A percentile compares a stretch with the other conserved stretches of the same genome.
phyloP scores from a whole-genome alignment of 2,329 filamentous ascomycete species.

The Verticillium albo-atrum region DNA sequence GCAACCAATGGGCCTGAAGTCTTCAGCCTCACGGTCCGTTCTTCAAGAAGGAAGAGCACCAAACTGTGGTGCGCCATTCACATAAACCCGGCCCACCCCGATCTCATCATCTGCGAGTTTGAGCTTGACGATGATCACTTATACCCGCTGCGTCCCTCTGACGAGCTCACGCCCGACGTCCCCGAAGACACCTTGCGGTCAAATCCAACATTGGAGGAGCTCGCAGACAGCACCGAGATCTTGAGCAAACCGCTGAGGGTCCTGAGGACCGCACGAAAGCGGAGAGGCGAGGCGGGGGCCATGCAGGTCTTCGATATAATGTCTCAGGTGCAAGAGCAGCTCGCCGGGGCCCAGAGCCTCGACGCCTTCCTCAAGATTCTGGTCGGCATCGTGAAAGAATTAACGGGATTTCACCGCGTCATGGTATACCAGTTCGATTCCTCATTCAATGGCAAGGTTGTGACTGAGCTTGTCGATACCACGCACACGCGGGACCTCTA shows the following conservation, averaged over 20 bases:
- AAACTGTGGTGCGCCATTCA: conserved; percentile 91
- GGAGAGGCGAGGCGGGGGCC: conserved; percentile 72
- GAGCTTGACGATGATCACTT: conserved; percentile 74
- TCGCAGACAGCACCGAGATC: conserved; percentile 70
- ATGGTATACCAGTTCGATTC: conserved; percentile 92
- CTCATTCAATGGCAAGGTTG: conserved; percentile 77
- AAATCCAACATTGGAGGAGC: conserved; percentile 69
- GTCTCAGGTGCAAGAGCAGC: conserved; percentile 85
- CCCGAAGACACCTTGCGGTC: conserved; percentile 72
- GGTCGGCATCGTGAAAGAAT: conserved; percentile 80
- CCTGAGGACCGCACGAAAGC: conserved; percentile 68
- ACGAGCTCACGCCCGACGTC: conserved; percentile 54
- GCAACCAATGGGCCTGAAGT: conserved; percentile 76
- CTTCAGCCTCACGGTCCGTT: conserved; percentile 71
- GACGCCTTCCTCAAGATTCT: conserved; percentile 74
- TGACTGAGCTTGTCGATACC: conserved; percentile 82
- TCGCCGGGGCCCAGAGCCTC: conserved; percentile 66
- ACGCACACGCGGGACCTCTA: conserved; percentile 76
- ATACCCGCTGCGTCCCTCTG: conserved; percentile 61
- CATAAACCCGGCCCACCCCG: conserved; percentile 61
- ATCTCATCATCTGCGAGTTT: conserved; percentile 81
- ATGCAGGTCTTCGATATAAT: conserved; percentile 93
- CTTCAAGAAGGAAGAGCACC: conserved; percentile 48
- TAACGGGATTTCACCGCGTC: conserved; percentile 87
- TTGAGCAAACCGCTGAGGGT: conserved; percentile 74